Base-by-base conservation (phyloP, 768 basidiomycete species). In the Paxillus rubicundulus region DNA sequence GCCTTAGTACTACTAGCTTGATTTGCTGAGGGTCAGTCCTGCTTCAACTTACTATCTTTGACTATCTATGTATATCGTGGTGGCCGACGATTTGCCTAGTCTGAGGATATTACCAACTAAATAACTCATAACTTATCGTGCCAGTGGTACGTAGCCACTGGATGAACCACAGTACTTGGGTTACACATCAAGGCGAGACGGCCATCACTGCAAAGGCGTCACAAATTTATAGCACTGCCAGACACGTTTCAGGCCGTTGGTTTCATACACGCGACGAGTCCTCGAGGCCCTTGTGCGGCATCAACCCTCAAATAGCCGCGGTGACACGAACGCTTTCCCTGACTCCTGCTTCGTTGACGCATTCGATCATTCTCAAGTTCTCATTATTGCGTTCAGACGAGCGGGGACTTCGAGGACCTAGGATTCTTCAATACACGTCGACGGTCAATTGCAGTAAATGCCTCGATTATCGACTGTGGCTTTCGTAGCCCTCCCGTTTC, bases 211-310 rank as follows among this genome's bases (percentile, higher is more conserved):
- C 34, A 12, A 40, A 41, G 39, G 27, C 28, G 48, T 53, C 16
- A 38, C 38, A 36, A 38, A 21, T 36, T 47, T 41, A 34, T 10
- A 37, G 47, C 63, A 62, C 54, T 28, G 63, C 61, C 55, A 49
- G 49, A 21, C n/a, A 36, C 52, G 51, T 61, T 45, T 61, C 61
- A 47, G 58, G 14, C 24, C 2, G 20, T 39, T 52, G 37, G 56
- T 54, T 61, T 61, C 61, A 63, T 50, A 63, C 62, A 65, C 49
- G 62, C 63, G 45, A 65, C 33, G 53, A 13, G 40, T 54, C 64
- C 63, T 64, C 64, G 51, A 58, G 64, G 61, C 55, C 63, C 9
- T 62, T 59, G 63, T 53, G n/a, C 27, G 40, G 24, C 33, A 27
- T 32, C 46, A 30, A 37, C 48, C 40, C 34, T 48, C 45, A 55